Evolutionary conservation across 441 rosid genomes (phyloP).

Genomic region (Gossypium trilobum): DNA sequence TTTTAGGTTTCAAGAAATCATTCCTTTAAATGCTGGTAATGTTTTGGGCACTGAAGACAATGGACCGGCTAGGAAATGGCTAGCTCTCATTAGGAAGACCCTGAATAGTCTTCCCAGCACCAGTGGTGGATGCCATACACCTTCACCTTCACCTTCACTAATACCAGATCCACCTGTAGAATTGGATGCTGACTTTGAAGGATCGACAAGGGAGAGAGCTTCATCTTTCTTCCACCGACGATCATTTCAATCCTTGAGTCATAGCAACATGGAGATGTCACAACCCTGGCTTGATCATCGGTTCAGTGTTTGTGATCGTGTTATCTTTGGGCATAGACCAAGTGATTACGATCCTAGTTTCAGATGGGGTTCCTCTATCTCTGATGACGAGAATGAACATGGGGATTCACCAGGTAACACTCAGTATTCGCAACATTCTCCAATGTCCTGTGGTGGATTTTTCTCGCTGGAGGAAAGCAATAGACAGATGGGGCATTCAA

Average conservation of each 20-base stretch:
- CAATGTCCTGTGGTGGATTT: constrained; percentile 32
- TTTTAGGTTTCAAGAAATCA: constrained; percentile 74
- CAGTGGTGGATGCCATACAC: constrained; percentile 38
- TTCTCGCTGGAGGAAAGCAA: constrained; percentile 36
- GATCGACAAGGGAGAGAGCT: constrained; percentile 29
- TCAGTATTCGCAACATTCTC: constrained; percentile 24
- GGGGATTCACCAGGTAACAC: constrained; percentile 38
- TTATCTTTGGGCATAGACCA: constrained; percentile 36
- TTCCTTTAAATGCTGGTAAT: constrained; percentile 73
- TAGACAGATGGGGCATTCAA: constrained; percentile 31
- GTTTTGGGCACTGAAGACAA: constrained; percentile 68
- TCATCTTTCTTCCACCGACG: constrained; percentile 45
- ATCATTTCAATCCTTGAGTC: constrained; percentile 49
- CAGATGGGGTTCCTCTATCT: constrained; percentile 51
- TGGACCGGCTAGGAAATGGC: constrained; percentile 69
- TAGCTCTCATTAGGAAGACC: constrained; percentile 52
- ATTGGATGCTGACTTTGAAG: constrained; percentile 57
- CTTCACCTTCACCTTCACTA: constrained; percentile 50
- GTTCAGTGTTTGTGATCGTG: constrained; percentile 59
- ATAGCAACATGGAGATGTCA: constrained; percentile 31
- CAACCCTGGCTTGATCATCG: constrained; percentile 41
- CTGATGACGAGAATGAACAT: constrained; percentile 49
- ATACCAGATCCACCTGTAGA: constrained; percentile 59
- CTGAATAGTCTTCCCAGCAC: constrained; percentile 52
- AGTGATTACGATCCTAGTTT: constrained; percentile 47